Conservation (phyloP, 2,329 filamentous ascomycete genomes). For the Alternaria sp. region DNA sequence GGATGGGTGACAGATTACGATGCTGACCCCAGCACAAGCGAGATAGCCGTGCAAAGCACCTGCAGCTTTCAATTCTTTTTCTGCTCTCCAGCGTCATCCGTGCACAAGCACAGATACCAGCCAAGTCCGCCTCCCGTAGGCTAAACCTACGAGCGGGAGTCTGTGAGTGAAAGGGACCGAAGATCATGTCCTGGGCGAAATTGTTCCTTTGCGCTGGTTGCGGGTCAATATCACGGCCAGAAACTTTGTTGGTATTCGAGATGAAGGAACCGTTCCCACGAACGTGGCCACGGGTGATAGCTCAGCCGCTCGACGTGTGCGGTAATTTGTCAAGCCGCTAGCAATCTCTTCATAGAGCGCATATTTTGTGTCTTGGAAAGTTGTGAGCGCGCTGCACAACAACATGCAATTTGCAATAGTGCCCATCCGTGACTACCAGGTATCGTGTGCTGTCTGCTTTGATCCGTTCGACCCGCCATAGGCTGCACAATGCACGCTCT, state of each 20-base stretch:
- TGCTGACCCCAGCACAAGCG: slow-evolving; percentile 34
- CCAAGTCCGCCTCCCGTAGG: slow-evolving; percentile 46
- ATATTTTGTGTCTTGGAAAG: neutral
- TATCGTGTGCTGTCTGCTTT: neutral
- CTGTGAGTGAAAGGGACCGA: slow-evolving; percentile 40
- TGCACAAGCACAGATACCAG: slow-evolving; percentile 36
- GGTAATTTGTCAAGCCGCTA: slow-evolving; percentile 16
- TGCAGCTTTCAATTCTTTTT: slow-evolving; percentile 42
- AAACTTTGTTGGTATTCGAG: slow-evolving; percentile 21
- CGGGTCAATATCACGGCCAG: slow-evolving; percentile 22
- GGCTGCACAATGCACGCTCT: slow-evolving; percentile 10
- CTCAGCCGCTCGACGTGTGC: slow-evolving; percentile 16
- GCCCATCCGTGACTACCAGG: neutral
- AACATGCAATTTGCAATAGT: slow-evolving; percentile 6
- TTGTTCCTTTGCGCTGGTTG: slow-evolving; percentile 11
- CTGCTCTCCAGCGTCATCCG: slow-evolving; percentile 44
- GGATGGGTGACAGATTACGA: slow-evolving; percentile 30
- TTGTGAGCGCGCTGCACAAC: slow-evolving; percentile 7
- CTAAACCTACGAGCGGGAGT: slow-evolving; percentile 47
- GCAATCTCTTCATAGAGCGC: slow-evolving; percentile 12
- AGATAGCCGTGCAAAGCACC: slow-evolving; percentile 33
- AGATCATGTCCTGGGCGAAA: slow-evolving; percentile 42
- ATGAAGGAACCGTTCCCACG: slow-evolving; percentile 23
- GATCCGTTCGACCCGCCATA: slow-evolving; percentile 7
- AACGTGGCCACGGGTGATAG: slow-evolving; percentile 19